These are phyloP conservation scores for Calamus simplicifolius DNA, from an alignment of 176 grass and related monocot genomes.

Conservation along the genomic window DNA sequence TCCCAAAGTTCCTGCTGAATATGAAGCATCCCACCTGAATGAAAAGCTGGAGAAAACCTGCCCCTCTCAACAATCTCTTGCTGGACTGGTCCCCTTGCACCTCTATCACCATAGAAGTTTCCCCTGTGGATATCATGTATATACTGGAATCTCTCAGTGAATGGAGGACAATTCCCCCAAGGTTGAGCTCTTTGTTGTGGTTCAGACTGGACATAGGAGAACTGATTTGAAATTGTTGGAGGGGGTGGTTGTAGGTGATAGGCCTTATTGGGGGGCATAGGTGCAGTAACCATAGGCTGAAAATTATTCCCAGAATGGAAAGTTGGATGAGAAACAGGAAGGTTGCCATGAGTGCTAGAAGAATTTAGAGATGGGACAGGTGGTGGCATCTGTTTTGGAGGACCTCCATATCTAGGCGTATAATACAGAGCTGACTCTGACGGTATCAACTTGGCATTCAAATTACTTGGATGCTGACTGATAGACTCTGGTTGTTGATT, in stretches of 20 bases:
- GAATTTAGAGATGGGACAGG: constrained; percentile 22
- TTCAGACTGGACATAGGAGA: constrained; percentile 50
- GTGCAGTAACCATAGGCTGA: constrained; percentile 36
- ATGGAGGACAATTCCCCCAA: constrained; percentile 36
- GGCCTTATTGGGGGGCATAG: constrained; percentile 39
- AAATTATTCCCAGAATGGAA: constrained; percentile 63
- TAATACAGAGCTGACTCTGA: constrained; percentile 42
- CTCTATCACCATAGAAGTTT: constrained; percentile 26
- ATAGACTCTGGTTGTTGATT: constrained; percentile 39
- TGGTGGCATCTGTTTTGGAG: constrained; percentile 49
- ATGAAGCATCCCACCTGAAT: constrained; percentile 25
- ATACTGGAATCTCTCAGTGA: constrained; percentile 45
- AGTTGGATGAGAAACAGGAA: constrained; percentile 28
- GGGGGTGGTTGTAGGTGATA: constrained; percentile 62
- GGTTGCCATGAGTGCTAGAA: constrained; percentile 28
- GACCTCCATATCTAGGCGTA: constrained; percentile 41
- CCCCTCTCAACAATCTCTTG: constrained; percentile 40
- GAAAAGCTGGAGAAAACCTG: constrained; percentile 39
- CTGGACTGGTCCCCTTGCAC: constrained; percentile 51
- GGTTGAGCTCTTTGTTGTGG: constrained; percentile 45
- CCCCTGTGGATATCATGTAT: constrained; percentile 43
- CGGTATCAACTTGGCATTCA: constrained; percentile 27
- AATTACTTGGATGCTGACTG: constrained; percentile 29
- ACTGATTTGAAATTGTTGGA: constrained; percentile 50
- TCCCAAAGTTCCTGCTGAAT: no score